Conservation (phyloP, 441 rosid species). For the Bocquillonia castaneifolia region DNA sequence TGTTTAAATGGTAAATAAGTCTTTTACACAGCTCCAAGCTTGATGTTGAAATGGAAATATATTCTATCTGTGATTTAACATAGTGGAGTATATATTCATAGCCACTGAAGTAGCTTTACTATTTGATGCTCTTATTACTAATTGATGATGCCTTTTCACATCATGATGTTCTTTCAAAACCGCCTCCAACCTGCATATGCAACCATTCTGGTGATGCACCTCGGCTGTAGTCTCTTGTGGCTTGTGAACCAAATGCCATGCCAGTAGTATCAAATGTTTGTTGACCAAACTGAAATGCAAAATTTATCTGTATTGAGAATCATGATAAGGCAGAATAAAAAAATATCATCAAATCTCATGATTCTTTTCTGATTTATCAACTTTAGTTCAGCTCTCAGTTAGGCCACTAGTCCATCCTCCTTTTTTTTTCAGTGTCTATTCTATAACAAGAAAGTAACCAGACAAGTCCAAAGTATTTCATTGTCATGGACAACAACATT, state of each 20-base stretch:
- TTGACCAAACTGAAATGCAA: slow-evolving; percentile 56
- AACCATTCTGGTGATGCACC: slow-evolving; percentile 80
- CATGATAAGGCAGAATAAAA: slow-evolving; percentile 1
- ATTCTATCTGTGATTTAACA: slow-evolving; percentile 26
- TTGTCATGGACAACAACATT: background rate
- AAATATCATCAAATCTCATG: background rate
- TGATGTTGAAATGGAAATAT: slow-evolving; percentile 27
- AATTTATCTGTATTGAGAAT: slow-evolving; percentile 14
- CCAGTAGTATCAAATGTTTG: slow-evolving; percentile 52
- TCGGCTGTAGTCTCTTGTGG: slow-evolving; percentile 50
- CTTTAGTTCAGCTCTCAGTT: background rate
- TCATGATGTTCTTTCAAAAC: slow-evolving; percentile 61
- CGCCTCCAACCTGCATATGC: slow-evolving; percentile 79
- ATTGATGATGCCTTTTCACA: slow-evolving; percentile 7
- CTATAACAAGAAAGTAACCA: background rate
- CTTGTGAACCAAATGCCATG: slow-evolving; percentile 53
- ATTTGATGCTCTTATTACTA: slow-evolving; percentile 33
- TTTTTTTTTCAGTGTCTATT: background rate
- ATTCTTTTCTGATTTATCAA: background rate
- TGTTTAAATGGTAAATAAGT: slow-evolving; percentile 21
- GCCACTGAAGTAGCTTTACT: slow-evolving; percentile 25
- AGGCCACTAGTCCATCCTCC: background rate
- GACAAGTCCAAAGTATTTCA: background rate
- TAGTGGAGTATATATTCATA: slow-evolving; percentile 24
- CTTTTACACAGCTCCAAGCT: slow-evolving; percentile 29